Percentiles rank a stretch among this genome's conserved stretches.
These are phyloP conservation scores for Alternaria sp. DNA, from an alignment of 2,329 filamentous ascomycete species.

Conservation along the genomic window DNA sequence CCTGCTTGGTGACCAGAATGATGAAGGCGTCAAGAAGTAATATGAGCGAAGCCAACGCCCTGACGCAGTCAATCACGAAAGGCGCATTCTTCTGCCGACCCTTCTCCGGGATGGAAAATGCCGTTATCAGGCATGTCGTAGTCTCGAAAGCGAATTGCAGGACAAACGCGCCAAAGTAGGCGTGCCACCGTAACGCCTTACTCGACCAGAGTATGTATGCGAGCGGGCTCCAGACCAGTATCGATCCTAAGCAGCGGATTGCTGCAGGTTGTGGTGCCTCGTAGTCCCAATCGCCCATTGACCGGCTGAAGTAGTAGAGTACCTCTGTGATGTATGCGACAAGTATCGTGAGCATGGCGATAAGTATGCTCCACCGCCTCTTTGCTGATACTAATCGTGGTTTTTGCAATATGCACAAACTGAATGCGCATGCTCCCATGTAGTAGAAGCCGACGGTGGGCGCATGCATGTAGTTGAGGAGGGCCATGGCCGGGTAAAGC, in stretches of 20 bases:
- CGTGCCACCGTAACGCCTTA: conserved; percentile 38
- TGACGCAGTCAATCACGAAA: conserved; percentile 30
- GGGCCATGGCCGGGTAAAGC: conserved; percentile 30
- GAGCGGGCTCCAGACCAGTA: conserved; percentile 42
- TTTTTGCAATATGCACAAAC: conserved; percentile 41
- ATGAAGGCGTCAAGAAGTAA: conserved; percentile 37
- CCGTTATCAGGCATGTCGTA: conserved; percentile 33
- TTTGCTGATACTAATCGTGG: conserved; percentile 29
- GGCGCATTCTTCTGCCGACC: conserved; percentile 26
- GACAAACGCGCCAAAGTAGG: conserved; percentile 44
- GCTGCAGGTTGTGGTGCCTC: conserved; percentile 41
- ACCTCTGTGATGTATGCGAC: conserved; percentile 38
- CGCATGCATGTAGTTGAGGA: conserved; percentile 44
- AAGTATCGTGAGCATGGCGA: conserved; percentile 21
- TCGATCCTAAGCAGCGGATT: conserved; percentile 42
- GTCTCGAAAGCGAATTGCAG: conserved; percentile 42
- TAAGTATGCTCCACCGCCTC: conserved; percentile 28
- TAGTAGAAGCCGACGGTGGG: conserved; percentile 41
- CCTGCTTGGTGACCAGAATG: conserved; percentile 34
- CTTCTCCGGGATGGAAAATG: conserved; percentile 20
- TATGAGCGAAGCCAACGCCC: conserved; percentile 30
- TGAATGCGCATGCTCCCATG: conserved; percentile 34
- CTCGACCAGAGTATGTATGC: conserved; percentile 30
- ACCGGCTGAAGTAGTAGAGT: conserved; percentile 42
- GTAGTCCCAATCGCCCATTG: conserved; percentile 36